phyloP scores from a whole-genome alignment of 176 grass and related monocot genomes.

The Avena insularis region DNA sequence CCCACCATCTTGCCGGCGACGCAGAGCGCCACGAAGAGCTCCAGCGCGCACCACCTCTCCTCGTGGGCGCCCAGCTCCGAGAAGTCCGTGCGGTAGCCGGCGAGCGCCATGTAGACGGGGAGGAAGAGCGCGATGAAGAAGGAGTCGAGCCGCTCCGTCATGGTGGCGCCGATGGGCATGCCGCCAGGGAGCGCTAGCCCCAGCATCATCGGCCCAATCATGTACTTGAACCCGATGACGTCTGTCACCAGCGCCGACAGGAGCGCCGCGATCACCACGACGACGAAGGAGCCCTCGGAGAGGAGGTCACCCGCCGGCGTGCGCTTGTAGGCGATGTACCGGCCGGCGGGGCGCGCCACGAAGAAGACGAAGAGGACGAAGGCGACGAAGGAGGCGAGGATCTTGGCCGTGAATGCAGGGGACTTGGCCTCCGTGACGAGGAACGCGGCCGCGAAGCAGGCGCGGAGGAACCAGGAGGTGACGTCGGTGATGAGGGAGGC shows the following conservation, averaged over 20 bases:
- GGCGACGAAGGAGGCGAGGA: conserved; percentile 43
- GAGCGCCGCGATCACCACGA: conserved; percentile 56
- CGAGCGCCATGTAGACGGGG: conserved; percentile 66
- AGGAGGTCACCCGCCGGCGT: conserved; percentile 48
- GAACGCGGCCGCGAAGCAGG: conserved; percentile 16
- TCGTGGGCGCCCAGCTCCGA: conserved; percentile 36
- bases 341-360: conserved; percentile 46
- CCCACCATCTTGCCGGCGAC: conserved; percentile 67
- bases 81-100: conserved; percentile 76
- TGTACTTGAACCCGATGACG: conserved; percentile 66
- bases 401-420: conserved; percentile 21
- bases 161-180: conserved; percentile 79
- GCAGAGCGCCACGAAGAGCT: conserved; percentile 73
- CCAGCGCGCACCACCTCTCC: conserved; percentile 57
- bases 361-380: conserved; percentile 51
- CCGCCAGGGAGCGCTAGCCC: conserved; percentile 71
- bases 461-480: conserved; percentile 57
- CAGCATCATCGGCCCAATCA: conserved; percentile 72
- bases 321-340: conserved; percentile 48
- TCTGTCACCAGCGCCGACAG: conserved; percentile 66
- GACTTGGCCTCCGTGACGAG: conserved; percentile 40
- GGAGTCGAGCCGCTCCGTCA: conserved; percentile 78
- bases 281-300: conserved; percentile 60
- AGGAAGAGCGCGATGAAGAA: conserved; percentile 75
- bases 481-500: conserved; percentile 79